phyloP scores from a whole-genome alignment of 192 early-diverging fungal species.

The Geranomyces variabilis region DNA sequence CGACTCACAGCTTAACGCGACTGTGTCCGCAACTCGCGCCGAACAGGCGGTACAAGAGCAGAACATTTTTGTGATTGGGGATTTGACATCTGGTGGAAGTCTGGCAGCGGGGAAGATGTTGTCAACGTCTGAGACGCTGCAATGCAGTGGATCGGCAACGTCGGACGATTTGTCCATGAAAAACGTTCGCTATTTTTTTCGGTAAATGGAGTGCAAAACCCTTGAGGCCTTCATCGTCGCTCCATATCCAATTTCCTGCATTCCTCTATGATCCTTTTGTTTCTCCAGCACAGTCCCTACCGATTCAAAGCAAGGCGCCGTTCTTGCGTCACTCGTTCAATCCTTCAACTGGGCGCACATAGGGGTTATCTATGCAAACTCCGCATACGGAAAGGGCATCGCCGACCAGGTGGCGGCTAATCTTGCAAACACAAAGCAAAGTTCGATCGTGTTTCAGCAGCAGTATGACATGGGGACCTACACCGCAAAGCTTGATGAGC shows the following conservation, averaged over 20 bases:
- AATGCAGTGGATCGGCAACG: conserved; percentile 10
- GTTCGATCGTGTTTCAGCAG: not conserved
- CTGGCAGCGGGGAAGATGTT: not conserved
- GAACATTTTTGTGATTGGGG: not conserved
- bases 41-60: not conserved
- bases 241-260: not conserved
- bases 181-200: conserved; percentile 6
- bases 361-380: conserved; percentile 8
- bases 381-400: conserved; percentile 20
- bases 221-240: not conserved
- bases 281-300: not conserved
- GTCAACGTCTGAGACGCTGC: not conserved
- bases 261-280: not conserved
- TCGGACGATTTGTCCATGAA: not conserved
- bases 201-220: not conserved
- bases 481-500: not conserved
- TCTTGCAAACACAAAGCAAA: not conserved
- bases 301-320: conserved; percentile 14
- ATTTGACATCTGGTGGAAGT: not conserved
- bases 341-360: conserved; percentile 5
- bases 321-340: not conserved
- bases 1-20: not conserved
- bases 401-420: not conserved
- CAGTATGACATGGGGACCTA: not conserved
- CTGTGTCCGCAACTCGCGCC: not conserved